Percentiles rank a stretch among this genome's conserved stretches.
Evolutionary conservation across 148 eudicot species (phyloP).

Genomic region (Fagopyrum homotropicum): DNA sequence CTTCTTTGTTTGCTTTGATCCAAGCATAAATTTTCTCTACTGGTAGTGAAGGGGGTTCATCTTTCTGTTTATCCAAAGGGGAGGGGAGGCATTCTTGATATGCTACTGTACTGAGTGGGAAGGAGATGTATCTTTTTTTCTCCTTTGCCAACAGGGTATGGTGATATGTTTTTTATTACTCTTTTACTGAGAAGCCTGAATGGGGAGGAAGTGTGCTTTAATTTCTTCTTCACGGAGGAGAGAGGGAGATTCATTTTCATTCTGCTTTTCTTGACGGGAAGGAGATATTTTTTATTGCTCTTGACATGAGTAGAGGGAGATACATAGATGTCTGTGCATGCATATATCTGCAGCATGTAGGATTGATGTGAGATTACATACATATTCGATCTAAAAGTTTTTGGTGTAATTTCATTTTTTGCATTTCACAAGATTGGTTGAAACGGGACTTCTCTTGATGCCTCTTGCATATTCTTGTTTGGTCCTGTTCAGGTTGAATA

Average conservation of each 20-base stretch:
- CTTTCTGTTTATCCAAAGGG: neutral
- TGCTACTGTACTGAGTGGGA: neutral
- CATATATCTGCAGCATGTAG: neutral
- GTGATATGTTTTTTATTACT: neutral
- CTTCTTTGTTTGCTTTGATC: neutral
- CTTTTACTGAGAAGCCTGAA: neutral
- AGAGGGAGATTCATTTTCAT: neutral
- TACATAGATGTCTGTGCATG: neutral
- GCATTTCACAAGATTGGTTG: neutral
- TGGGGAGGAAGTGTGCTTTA: neutral
- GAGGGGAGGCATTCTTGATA: neutral
- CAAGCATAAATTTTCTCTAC: neutral
- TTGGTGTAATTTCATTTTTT: neutral
- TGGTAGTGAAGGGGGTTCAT: neutral
- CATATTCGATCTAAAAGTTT: too few relatives aligned
- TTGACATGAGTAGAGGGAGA: neutral
- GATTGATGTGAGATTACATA: neutral
- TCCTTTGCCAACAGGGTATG: neutral
- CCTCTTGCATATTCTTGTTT: neutral
- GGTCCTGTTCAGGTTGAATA: constrained; percentile 48
- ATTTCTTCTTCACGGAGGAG: neutral
- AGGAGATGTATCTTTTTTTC: neutral
- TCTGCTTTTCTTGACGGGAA: neutral
- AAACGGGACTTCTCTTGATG: neutral
- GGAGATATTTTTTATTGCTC: neutral